These are phyloP conservation scores for Starmera amethionina DNA, from an alignment of 805 yeast genomes.

Conservation along the genomic window DNA sequence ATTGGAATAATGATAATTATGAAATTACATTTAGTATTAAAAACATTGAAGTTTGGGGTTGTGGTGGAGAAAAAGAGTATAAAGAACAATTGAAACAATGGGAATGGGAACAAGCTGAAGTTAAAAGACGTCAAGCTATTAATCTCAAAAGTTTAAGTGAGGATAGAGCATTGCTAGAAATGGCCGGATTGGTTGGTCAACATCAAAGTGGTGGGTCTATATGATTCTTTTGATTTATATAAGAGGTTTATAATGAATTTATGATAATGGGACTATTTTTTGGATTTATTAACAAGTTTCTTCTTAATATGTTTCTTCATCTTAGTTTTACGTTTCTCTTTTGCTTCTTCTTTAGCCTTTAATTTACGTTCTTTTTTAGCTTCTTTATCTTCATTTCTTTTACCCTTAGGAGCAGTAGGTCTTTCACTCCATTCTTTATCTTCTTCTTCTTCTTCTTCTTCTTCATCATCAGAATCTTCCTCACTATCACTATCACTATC, in stretches of 20 bases:
- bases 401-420: conserved; percentile 44
- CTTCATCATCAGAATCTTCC: conserved; percentile 21
- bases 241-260: not conserved
- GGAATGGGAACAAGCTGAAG: conserved; percentile 91
- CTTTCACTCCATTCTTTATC: conserved; percentile 36
- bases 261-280: conserved; percentile 17
- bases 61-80: conserved; percentile 71
- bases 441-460: conserved; percentile 23
- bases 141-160: conserved; percentile 63
- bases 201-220: conserved; percentile 40
- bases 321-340: conserved; percentile 72
- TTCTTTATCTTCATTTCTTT: conserved; percentile 73
- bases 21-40: conserved; percentile 67
- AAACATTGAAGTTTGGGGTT: conserved; percentile 87
- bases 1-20: conserved; percentile 24
- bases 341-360: conserved; percentile 65
- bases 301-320: conserved; percentile 79
- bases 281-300: conserved; percentile 54
- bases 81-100: conserved; percentile 68
- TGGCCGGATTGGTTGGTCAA: conserved; percentile 61
- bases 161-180: conserved; percentile 74
- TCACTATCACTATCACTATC: conserved; percentile 13
- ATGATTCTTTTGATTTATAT: conserved; percentile 6
- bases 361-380: conserved; percentile 66
- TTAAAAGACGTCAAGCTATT: conserved; percentile 63